Base-by-base conservation (phyloP, 331 rosid species). In the Arachis monticola region DNA sequence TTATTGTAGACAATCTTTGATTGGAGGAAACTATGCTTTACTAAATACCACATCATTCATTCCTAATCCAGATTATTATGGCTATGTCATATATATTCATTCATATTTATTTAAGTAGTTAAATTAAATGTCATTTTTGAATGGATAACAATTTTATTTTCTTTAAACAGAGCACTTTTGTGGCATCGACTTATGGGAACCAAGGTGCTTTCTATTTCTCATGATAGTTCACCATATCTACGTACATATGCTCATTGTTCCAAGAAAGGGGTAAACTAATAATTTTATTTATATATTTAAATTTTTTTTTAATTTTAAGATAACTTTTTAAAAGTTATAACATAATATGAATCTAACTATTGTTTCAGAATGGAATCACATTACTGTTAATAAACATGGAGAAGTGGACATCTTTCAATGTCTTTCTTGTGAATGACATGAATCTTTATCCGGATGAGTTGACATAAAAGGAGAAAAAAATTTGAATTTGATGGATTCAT, bases 171-270 rank as follows among this genome's bases (percentile, higher is more conserved):
- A 22, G 91, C 91, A 0, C 92, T 92, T 17, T 62, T 92, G 9
- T 90, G 96, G 94, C 90, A 92, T 57, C 80, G 86, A 2, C 85
- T 88, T 46, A 92, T 90, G 94, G 96, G 94, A 75, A 80, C 41
- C 12, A 76, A 38, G 0, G 91, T 90, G 14, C 87, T 92, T 0
- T 50, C 80, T 1, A 74, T 78, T 38, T 47, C 65, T 44, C 85
- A 82, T 42, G 62, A 76, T 10, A 84, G 83, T 3, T 78, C 94
- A 31, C 87, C 86, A 4, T 69, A 70, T 60, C 61, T 92, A 30
- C 89, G 91, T 2, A 64, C 85, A 14, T 92, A 90, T 60, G 68
- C 86, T 66, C 95, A 90, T 56, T 90, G 96, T 44, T 81, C 91
- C 13, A 82, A 79, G 59, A 67, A 77, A 13, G 60, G 58, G 35